phyloP scores from a whole-genome alignment of 2,329 filamentous ascomycete genomes.

The Dothistroma septosporum region DNA sequence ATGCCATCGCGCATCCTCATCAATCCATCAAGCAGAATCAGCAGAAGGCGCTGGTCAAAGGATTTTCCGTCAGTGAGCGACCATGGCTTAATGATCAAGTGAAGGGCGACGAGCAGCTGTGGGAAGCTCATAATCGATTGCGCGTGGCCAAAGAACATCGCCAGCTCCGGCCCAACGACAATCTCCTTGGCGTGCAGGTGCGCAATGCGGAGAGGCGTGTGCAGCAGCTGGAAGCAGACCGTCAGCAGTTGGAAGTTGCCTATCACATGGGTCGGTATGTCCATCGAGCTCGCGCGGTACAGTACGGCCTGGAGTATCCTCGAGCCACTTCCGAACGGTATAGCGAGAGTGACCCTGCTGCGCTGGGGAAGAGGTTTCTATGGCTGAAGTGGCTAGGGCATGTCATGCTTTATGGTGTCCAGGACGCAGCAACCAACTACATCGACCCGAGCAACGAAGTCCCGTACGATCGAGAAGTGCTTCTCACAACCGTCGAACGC shows the following conservation, averaged over 20 bases:
- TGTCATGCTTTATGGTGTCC: background rate
- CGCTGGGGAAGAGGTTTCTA: background rate
- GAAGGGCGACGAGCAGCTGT: background rate
- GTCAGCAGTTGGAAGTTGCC: background rate
- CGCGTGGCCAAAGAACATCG: background rate
- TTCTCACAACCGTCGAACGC: background rate
- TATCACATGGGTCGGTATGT: background rate
- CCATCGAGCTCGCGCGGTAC: background rate
- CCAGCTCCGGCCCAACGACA: background rate
- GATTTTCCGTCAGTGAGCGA: background rate
- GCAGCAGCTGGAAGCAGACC: background rate
- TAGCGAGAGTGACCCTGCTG: background rate
- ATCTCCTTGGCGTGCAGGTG: background rate
- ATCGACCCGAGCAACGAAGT: constrained; percentile 2
- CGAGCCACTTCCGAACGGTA: background rate
- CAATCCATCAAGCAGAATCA: background rate
- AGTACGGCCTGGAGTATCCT: background rate
- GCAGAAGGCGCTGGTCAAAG: background rate
- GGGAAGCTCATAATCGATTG: background rate
- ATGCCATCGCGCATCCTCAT: constrained; percentile 1
- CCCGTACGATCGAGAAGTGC: background rate
- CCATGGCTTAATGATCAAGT: background rate
- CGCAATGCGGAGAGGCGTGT: background rate
- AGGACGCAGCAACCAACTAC: background rate
- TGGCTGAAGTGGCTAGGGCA: background rate